A percentile compares a stretch with the other conserved stretches of the same genome.
These are phyloP conservation scores for Pterocarpus macrocarpus DNA, from an alignment of 306 rosid species.

Conservation along the genomic window DNA sequence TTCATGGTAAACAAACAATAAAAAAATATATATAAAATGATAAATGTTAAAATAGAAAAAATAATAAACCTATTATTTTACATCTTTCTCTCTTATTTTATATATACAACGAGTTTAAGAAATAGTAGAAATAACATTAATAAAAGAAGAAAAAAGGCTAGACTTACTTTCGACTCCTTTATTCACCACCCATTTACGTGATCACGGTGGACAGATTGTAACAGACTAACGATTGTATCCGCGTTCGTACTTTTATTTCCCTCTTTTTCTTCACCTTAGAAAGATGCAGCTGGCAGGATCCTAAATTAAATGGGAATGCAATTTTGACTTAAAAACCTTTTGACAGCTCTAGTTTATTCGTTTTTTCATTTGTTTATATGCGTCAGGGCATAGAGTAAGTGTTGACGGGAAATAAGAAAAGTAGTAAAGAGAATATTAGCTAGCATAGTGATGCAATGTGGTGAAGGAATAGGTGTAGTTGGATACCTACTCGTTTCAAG, in stretches of 20 bases:
- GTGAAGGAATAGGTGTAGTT: constrained; percentile 45
- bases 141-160: not conserved
- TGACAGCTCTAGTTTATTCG: not conserved
- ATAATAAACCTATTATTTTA: too few species aligned
- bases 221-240: not conserved
- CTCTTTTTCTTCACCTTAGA: not conserved
- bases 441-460: constrained; percentile 38
- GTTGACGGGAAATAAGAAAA: not conserved
- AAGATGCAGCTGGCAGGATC: not conserved
- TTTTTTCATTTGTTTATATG: not conserved
- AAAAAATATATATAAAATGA: too few species aligned
- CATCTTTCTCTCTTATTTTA: too few species aligned
- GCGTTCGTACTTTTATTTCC: not conserved
- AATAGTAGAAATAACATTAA: not conserved
- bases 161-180: constrained; percentile 33
- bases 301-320: not conserved
- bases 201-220: not conserved
- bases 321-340: constrained; percentile 37
- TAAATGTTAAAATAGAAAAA: too few species aligned
- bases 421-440: constrained; percentile 44
- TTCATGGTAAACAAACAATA: too few species aligned
- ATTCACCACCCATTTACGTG: not conserved
- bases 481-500: constrained; percentile 52
- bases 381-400: constrained; percentile 1
- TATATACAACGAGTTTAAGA: not conserved